Percentiles rank a stretch among this genome's conserved stretches.
phyloP scores from a whole-genome alignment of 2,329 filamentous ascomycete genomes.

The Diaporthe helianthi region DNA sequence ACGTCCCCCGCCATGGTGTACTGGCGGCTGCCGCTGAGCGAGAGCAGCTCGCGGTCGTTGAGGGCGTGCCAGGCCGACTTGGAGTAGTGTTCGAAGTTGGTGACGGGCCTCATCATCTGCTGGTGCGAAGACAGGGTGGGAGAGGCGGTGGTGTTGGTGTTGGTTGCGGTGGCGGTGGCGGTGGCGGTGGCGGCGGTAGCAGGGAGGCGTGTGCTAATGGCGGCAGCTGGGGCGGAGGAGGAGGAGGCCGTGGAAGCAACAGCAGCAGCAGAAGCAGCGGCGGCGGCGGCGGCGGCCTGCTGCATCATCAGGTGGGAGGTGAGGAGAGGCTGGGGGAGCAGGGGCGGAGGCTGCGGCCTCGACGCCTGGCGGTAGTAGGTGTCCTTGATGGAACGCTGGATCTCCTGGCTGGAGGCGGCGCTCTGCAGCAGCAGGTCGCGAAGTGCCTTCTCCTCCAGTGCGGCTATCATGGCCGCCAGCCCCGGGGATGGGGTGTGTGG shows the following conservation, averaged over 20 bases:
- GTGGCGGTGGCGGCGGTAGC: not conserved
- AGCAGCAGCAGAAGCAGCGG: too few species aligned
- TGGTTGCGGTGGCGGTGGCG: not conserved
- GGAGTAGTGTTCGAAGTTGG: conserved; percentile 29
- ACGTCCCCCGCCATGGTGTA: conserved; percentile 15
- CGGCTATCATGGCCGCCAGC: conserved; percentile 20
- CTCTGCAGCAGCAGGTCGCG: conserved; percentile 21
- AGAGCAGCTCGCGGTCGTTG: conserved; percentile 17
- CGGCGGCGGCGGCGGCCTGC: not conserved
- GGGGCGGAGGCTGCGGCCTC: not conserved
- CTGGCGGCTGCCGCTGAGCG: conserved; percentile 22
- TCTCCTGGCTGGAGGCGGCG: conserved; percentile 5
- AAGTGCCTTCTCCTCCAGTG: conserved; percentile 18
- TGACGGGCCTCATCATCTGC: conserved; percentile 11
- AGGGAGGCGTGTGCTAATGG: not conserved
- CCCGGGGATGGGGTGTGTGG: not conserved
- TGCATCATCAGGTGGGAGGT: not conserved
- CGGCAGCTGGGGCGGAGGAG: not conserved
- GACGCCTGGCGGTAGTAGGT: conserved; percentile 9
- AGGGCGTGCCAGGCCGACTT: conserved; percentile 27
- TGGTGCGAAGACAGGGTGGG: not conserved
- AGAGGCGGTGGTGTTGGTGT: not conserved
- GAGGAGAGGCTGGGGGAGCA: conserved; percentile 1
- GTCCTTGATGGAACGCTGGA: conserved; percentile 6
- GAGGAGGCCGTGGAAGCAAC: too few species aligned